These are phyloP conservation scores for Aureobasidium uvarum DNA, from an alignment of 2,329 filamentous ascomycete species.

Conservation along the genomic window DNA sequence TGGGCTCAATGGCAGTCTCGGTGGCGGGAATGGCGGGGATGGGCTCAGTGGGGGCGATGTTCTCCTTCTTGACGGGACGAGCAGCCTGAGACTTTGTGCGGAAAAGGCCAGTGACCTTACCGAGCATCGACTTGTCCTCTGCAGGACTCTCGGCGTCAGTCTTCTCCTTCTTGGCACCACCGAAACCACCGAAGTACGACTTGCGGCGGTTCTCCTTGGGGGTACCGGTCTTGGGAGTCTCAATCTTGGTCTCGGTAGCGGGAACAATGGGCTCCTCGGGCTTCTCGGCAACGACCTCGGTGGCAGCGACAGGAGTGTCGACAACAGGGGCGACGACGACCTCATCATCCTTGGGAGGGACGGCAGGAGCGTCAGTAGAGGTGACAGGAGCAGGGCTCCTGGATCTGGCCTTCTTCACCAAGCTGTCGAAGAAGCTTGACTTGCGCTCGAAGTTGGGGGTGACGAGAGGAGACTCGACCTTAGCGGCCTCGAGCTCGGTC, in stretches of 20 bases:
- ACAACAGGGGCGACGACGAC: conserved; percentile 28
- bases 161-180: conserved; percentile 29
- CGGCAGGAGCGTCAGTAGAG: conserved; percentile 28
- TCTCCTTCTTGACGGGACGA: conserved; percentile 42
- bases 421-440: conserved; percentile 29
- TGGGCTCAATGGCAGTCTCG: conserved; percentile 22
- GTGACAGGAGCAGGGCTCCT: conserved; percentile 28
- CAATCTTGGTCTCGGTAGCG: conserved; percentile 23
- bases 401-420: conserved; percentile 29
- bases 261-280: conserved; percentile 26
- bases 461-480: conserved; percentile 26
- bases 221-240: conserved; percentile 25
- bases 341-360: conserved; percentile 32
- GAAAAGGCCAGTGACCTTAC: conserved; percentile 38
- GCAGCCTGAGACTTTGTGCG: conserved; percentile 45
- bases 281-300: conserved; percentile 29
- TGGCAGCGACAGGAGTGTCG: conserved; percentile 30
- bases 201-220: conserved; percentile 31
- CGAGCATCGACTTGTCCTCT: conserved; percentile 30
- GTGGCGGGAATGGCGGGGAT: conserved; percentile 18
- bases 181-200: conserved; percentile 31
- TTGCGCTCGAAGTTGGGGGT: conserved; percentile 29
- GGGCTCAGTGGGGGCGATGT: conserved; percentile 36
- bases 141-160: conserved; percentile 34
- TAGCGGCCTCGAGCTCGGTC: conserved; percentile 28